These are phyloP conservation scores for Mortierella polycephala DNA, from an alignment of 371 early-diverging fungal genomes.

Conservation along the genomic window DNA sequence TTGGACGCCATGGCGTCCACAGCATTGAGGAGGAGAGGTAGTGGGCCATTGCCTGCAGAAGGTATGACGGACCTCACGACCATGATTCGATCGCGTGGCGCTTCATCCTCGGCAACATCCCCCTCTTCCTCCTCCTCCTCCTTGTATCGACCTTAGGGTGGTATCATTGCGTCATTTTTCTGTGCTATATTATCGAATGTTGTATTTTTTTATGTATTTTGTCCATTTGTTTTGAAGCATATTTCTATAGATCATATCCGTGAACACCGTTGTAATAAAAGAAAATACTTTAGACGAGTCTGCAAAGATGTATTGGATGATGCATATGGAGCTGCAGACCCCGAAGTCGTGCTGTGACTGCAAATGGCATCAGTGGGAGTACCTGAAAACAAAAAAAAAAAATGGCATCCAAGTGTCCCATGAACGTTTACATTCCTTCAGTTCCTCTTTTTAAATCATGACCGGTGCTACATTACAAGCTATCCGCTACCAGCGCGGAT, in stretches of 20 bases:
- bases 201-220: not conserved
- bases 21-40: conserved; percentile 21
- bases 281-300: not conserved
- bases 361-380: conserved; percentile 5
- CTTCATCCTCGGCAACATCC: not conserved
- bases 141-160: not conserved
- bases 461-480: conserved; percentile 72
- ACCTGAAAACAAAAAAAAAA: conserved; percentile 9
- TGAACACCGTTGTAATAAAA: not conserved
- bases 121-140: conserved; percentile 6
- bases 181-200: not conserved
- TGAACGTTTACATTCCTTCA: not conserved
- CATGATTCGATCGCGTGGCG: conserved; percentile 13
- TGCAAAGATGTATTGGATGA: not conserved
- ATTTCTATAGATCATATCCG: conserved; percentile 7
- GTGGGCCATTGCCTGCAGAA: conserved; percentile 19
- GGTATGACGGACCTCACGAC: conserved; percentile 19
- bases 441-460: conserved; percentile 10
- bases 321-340: not conserved
- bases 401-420: not conserved
- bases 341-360: conserved; percentile 10
- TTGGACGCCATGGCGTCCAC: conserved; percentile 6
- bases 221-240: conserved; percentile 7
- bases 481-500: conserved; percentile 78
- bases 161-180: not conserved